These are phyloP conservation scores for Amauroascus niger DNA, from an alignment of 2,329 filamentous ascomycete genomes.

Conservation along the genomic window DNA sequence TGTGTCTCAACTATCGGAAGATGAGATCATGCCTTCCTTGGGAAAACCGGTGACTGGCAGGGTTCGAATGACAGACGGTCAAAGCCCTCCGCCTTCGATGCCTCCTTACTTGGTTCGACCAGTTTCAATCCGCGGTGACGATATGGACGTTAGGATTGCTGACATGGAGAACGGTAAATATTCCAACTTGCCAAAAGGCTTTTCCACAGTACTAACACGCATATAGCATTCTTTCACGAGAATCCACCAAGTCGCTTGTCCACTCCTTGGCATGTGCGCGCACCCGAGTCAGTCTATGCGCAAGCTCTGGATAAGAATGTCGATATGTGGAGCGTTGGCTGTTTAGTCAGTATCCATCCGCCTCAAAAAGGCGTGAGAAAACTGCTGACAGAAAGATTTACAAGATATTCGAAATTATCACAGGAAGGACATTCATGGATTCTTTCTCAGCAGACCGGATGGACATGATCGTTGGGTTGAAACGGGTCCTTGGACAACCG, in stretches of 20 bases:
- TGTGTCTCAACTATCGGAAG: conserved; percentile 17
- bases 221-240: too few relatives aligned
- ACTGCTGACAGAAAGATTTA: too few relatives aligned
- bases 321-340: conserved; percentile 34
- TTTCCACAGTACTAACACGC: conserved; percentile 24
- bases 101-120: conserved; percentile 23
- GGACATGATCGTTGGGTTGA: too few relatives aligned
- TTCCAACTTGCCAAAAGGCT: conserved; percentile 3
- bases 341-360: conserved; percentile 24
- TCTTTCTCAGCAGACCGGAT: too few relatives aligned
- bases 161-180: neutral
- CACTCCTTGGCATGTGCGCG: conserved; percentile 26
- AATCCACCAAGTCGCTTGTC: too few relatives aligned
- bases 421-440: too few relatives aligned
- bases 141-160: neutral
- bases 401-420: too few relatives aligned
- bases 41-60: conserved; percentile 23
- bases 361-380: too few relatives aligned
- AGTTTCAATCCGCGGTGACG: conserved; percentile 2
- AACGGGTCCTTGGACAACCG: too few relatives aligned
- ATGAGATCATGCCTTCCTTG: conserved; percentile 18
- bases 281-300: conserved; percentile 34
- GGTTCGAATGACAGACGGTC: conserved; percentile 21
- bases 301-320: conserved; percentile 30
- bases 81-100: conserved; percentile 18